Conservation (phyloP, 306 rosid genomes). For the Casuarina equisetifolia region DNA sequence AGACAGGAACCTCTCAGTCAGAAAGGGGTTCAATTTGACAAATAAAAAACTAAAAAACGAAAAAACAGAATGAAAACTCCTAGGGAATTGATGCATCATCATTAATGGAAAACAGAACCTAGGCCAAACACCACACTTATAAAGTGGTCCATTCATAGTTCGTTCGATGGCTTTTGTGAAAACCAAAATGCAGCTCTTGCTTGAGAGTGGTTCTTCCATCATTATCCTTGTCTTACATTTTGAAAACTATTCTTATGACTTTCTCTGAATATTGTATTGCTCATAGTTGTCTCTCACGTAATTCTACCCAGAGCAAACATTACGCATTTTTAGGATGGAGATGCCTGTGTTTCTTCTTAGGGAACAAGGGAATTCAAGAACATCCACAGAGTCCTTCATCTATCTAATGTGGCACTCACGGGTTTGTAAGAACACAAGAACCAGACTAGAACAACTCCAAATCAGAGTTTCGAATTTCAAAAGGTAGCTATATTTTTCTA, state of each 20-base stretch:
- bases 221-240: neutral
- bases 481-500: neutral
- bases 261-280: neutral
- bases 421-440: neutral
- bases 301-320: neutral
- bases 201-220: neutral
- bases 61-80: too few relatives aligned
- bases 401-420: neutral
- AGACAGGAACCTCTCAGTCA: slow-evolving; percentile 19
- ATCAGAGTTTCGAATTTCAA: neutral
- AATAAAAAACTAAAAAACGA: neutral
- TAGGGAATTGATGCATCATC: too few relatives aligned
- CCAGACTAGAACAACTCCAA: neutral
- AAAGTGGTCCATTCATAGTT: neutral
- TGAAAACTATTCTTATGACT: neutral
- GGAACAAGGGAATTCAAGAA: slow-evolving; percentile 2
- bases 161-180: neutral
- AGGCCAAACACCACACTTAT: neutral
- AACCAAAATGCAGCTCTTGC: too few relatives aligned
- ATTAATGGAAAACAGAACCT: neutral
- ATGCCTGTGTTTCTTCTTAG: neutral
- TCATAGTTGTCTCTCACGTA: neutral
- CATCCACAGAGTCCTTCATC: neutral
- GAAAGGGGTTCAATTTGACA: neutral
- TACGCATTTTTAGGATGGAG: neutral